Evolutionary conservation across 139 green algal genomes (phyloP), one percentile per base, ranked within the genome.

Genomic region (Eudorina sp.): DNA sequence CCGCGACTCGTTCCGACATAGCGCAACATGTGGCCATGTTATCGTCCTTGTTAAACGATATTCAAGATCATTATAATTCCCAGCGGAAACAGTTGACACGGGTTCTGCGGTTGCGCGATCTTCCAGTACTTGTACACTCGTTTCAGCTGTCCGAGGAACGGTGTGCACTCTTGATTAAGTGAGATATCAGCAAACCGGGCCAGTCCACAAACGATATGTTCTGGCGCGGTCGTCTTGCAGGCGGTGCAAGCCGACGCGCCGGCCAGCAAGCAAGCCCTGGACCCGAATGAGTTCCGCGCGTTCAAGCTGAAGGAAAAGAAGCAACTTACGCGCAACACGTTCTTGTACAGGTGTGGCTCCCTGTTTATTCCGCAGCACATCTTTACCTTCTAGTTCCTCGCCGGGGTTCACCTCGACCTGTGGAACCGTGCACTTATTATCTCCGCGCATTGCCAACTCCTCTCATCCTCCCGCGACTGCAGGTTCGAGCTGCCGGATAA

Each of bases 401-500:
- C 55, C 23, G 23, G 29, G 7, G 55, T 11, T 66, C 29, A 11
- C 23, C 8, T 66, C 8, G 23, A 5, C 55, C 55, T 25, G 27
- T n/a, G n/a, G n/a, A n/a, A n/a, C n/a, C n/a, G n/a, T n/a, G n/a
- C n/a, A n/a, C n/a, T n/a, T n/a, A 7, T 66, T 66, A 66, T 11
- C 3, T 34, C 55, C 4, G 27, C 55, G 5, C 8, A 4, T 25
- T 66, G 48, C 48, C 48, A 55, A 55, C 48, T 13, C 48, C 48
- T 55, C 48, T 13, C 48, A 9, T 9, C 48, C 48, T 55, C 48
- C 48, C 48, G 25, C 16, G 58, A 45, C 4, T 43, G 34, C 83
- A 92, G 89, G 83, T 92, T 92, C 46, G 89, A 92, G 83, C 89
- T 92, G 51, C 89, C 89, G 9, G 83, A 89, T 21, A 43, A 78